Conservation (phyloP, 768 basidiomycete species). For the Clavulina sp. region DNA sequence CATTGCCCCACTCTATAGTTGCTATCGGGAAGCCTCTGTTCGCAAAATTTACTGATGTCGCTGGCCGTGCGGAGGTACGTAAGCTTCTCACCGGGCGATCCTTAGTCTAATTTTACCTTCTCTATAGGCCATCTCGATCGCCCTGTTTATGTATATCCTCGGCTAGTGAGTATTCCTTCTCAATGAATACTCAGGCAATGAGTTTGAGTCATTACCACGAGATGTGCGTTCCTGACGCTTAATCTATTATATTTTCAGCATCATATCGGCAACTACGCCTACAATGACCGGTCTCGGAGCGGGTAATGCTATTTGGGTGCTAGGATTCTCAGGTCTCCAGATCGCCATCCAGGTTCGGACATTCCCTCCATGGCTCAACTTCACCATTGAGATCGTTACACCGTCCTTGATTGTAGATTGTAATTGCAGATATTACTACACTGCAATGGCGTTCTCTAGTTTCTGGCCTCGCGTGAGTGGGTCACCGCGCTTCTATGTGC, state of each 20-base stretch:
- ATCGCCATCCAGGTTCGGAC: conserved; percentile 5
- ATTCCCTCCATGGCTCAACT: conserved; percentile 14
- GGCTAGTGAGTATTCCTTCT: background rate
- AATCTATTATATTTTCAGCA: background rate
- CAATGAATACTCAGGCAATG: background rate
- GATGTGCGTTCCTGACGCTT: too few species aligned
- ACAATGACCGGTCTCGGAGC: conserved; percentile 3
- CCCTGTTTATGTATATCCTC: conserved; percentile 3
- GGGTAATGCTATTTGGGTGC: conserved; percentile 3
- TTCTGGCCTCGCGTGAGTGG: background rate
- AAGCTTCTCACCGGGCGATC: too few species aligned
- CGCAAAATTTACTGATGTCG: too few species aligned
- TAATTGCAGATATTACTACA: conserved; percentile 45
- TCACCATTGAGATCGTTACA: too few species aligned
- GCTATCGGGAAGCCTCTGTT: too few species aligned
- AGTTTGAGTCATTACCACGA: background rate
- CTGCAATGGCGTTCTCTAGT: conserved; percentile 38
- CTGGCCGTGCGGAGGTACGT: too few species aligned
- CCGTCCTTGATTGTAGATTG: too few species aligned
- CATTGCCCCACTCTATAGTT: too few species aligned
- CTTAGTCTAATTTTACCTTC: too few species aligned
- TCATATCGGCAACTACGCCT: conserved; percentile 5
- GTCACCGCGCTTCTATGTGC: background rate
- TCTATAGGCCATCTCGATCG: conserved; percentile 7
- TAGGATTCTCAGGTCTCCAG: conserved; percentile 7